Percentiles rank a stretch among this genome's conserved stretches.
phyloP scores from a whole-genome alignment of 116 monocot genomes.

The Zostera marina region DNA sequence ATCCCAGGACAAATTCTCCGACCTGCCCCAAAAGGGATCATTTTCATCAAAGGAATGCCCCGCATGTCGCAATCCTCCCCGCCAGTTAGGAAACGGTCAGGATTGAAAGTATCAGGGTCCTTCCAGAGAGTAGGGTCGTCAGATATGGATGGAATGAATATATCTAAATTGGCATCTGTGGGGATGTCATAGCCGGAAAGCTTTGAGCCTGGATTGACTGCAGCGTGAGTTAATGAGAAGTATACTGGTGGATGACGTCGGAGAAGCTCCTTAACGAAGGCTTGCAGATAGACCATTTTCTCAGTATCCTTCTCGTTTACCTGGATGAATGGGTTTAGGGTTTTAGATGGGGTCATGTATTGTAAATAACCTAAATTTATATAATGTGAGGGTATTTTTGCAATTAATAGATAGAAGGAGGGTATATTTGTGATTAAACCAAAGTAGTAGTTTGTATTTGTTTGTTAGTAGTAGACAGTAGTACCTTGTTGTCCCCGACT shows the following conservation, averaged over 20 bases:
- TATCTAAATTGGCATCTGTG: conserved; percentile 41
- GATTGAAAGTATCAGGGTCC: conserved; percentile 35
- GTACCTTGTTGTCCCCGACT: background rate
- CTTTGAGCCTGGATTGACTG: conserved; percentile 22
- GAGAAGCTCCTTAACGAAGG: conserved; percentile 73
- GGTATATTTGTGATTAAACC: too few relatives aligned
- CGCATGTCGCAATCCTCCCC: conserved; percentile 74
- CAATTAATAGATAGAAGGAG: too few relatives aligned
- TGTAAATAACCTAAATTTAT: too few relatives aligned
- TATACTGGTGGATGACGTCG: conserved; percentile 69
- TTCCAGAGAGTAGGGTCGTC: conserved; percentile 63
- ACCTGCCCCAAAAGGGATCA: conserved; percentile 85
- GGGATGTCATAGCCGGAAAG: conserved; percentile 73
- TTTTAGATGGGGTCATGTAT: too few relatives aligned
- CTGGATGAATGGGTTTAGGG: background rate
- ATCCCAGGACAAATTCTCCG: conserved; percentile 72
- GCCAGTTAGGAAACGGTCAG: conserved; percentile 62
- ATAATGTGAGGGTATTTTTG: too few relatives aligned
- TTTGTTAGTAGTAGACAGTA: too few relatives aligned
- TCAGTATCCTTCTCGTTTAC: conserved; percentile 62
- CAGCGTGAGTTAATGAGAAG: conserved; percentile 73
- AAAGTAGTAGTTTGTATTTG: too few relatives aligned
- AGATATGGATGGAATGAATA: conserved; percentile 48
- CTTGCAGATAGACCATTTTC: conserved; percentile 53
- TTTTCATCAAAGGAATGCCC: conserved; percentile 34